Evolutionary conservation across 2,329 filamentous ascomycete species (phyloP), one percentile per base, ranked within the genome.

Genomic region (Arthrobotrys musiformis): DNA sequence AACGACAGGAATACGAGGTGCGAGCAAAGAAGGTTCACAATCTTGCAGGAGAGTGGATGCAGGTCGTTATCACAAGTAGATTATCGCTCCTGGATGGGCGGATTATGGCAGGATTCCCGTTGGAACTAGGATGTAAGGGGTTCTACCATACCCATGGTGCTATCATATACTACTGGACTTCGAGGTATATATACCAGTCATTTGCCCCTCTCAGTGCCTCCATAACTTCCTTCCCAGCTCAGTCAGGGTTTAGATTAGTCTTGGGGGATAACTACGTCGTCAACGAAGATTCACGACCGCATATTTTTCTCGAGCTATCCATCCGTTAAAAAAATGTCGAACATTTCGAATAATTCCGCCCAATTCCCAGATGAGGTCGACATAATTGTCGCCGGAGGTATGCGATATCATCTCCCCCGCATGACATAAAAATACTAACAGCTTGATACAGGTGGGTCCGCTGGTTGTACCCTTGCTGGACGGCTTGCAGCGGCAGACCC

Each of bases 401-500:
- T 13, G 17, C 17, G 8, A 46, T 54, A 40, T 15, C 2, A 2
- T n/a, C 40, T 6, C 24, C 19, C n/a, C n/a, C n/a, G n/a, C n/a
- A n/a, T n/a, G n/a, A 44, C 44, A 24, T n/a, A 40, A 13, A 22
- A 33, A 35, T 13, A 13, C 22, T 64, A 11, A 35, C 30, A 28
- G n/a, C 48, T 19, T 48, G 35, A 5, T n/a, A 69, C 66, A 84
- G 86, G 86, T 66, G 86, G 86, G 13, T 84, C 85, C 3, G 85
- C 86, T 44, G 86, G 85, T 19, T 86, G 86, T 78, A 84, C 87
- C 24, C 82, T 87, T 35, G 86, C 87, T 15, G 85, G 83, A 2
- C 83, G 87, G 54, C 84, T 89, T 1, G 85, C 87, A 4, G 85
- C 86, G 67, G 86, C 86, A 0, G 85, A 87, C 67, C 86, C 86